phyloP scores from a whole-genome alignment of 768 basidiomycete species.

The Russula earlei region DNA sequence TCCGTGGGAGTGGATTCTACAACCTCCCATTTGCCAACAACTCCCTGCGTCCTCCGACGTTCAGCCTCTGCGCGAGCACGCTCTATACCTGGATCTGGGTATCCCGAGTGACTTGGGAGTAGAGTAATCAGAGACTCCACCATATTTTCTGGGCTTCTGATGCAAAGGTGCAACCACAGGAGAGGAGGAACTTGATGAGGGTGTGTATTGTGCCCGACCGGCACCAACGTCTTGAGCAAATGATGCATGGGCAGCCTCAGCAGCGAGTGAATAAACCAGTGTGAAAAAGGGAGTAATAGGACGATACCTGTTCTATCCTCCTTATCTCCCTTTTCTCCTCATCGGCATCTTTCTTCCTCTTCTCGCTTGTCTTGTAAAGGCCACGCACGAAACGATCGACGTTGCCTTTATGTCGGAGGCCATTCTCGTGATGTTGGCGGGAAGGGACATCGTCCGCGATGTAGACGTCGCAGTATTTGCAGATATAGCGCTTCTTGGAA shows the following conservation, averaged over 20 bases:
- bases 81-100: slow-evolving; percentile 67
- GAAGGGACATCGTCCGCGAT: slow-evolving; percentile 96
- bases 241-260: slow-evolving; percentile 69
- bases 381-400: slow-evolving; percentile 86
- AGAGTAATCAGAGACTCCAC: slow-evolving; percentile 77
- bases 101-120: slow-evolving; percentile 81
- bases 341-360: slow-evolving; percentile 72
- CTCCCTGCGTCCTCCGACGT: slow-evolving; percentile 51
- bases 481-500: slow-evolving; percentile 86
- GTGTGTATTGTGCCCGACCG: slow-evolving; percentile 37
- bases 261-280: not conserved
- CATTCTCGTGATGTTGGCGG: slow-evolving; percentile 83
- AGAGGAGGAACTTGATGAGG: slow-evolving; percentile 13
- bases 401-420: slow-evolving; percentile 89
- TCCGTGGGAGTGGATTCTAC: slow-evolving; percentile 32
- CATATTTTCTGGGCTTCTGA: slow-evolving; percentile 38
- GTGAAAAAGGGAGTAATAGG: not conserved
- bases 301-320: slow-evolving; percentile 65
- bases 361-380: slow-evolving; percentile 89
- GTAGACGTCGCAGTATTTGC: slow-evolving; percentile 96
- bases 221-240: slow-evolving; percentile 71
- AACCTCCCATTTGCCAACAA: slow-evolving; percentile 71
- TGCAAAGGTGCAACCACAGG: slow-evolving; percentile 20
- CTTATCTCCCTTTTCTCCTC: slow-evolving; percentile 86
- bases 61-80: slow-evolving; percentile 50